These are phyloP conservation scores for Immersiporthe knoxdaviesiana DNA, from an alignment of 2,329 filamentous ascomycete species.

Conservation along the genomic window DNA sequence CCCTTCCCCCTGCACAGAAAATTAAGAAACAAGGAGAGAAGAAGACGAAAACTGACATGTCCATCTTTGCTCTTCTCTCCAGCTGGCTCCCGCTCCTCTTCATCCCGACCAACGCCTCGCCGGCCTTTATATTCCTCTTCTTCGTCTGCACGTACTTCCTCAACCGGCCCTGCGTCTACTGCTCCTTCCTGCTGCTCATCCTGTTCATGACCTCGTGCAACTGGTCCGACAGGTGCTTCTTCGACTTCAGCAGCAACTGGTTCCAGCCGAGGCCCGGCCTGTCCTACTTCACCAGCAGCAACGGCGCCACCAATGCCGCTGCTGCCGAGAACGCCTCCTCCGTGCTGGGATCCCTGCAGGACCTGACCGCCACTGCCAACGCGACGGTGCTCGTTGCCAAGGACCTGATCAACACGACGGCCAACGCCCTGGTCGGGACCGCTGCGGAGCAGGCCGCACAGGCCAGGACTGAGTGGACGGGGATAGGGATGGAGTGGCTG, in stretches of 20 bases:
- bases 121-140: constrained; percentile 84
- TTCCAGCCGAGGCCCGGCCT: constrained; percentile 74
- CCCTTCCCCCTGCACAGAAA: background rate
- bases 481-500: constrained; percentile 83
- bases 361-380: constrained; percentile 46
- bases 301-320: constrained; percentile 9
- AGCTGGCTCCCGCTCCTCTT: constrained; percentile 89
- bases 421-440: constrained; percentile 66
- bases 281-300: constrained; percentile 35
- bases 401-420: constrained; percentile 70
- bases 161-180: constrained; percentile 96
- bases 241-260: constrained; percentile 92
- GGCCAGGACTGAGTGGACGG: constrained; percentile 68
- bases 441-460: constrained; percentile 65
- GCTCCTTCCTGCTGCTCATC: constrained; percentile 91
- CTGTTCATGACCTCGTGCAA: constrained; percentile 91
- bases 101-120: constrained; percentile 83
- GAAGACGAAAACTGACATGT: constrained; percentile 21
- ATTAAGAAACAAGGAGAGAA: background rate
- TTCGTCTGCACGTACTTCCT: constrained; percentile 94
- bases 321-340: constrained; percentile 36
- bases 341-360: constrained; percentile 15
- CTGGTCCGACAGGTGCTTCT: constrained; percentile 89
- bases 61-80: constrained; percentile 16
- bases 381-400: constrained; percentile 46